Evolutionary conservation across 1,139 yeast species (phyloP), one percentile per base, ranked within the genome.

Genomic region (Blastobotrys arbuscula): DNA sequence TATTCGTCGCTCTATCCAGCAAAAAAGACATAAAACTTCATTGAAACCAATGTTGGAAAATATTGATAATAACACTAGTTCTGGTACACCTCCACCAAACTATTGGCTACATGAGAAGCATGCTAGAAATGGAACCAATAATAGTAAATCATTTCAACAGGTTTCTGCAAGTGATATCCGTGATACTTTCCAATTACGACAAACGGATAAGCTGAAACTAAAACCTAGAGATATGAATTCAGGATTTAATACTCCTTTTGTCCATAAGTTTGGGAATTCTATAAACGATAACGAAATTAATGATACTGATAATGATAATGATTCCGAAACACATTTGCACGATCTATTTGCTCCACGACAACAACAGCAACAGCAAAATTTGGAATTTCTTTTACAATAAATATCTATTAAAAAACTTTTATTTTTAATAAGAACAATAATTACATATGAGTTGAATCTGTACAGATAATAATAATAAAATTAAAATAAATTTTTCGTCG

Each of bases 371-470:
- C 31, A 28, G n/a, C n/a, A n/a, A n/a, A 28, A 28, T 9, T 28
- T 28, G 12, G 12, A 28, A 5, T 28, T 28, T 9, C 3, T 28
- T 3, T 9, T 28, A 5, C 3, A 28, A 28, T 28, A 28, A 28
- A 7, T 24, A 7, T 24, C 10, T 7, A 24, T 24, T 24, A 24
- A 24, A 24, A 24, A 24, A 7, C 7, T 24, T 24, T 24, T 24
- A 24, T 24, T 24, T 7, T 24, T 24, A 24, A 24, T 24, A 7
- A n/a, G n/a, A 24, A 24, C 28, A 24, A 24, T 24, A 24, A 28
- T 12, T 28, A 28, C 31, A 28, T 28, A 36, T 36, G 35, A 31
- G 39, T 41, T 41, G 44, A 41, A 41, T 41, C 44, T 31, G n/a
- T 31, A 41, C 38, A 40, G 18, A 7, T 16, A 19, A 9, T 34